Evolutionary conservation across 169 alveolate species (phyloP).

Genomic region (Babesia microti): DNA sequence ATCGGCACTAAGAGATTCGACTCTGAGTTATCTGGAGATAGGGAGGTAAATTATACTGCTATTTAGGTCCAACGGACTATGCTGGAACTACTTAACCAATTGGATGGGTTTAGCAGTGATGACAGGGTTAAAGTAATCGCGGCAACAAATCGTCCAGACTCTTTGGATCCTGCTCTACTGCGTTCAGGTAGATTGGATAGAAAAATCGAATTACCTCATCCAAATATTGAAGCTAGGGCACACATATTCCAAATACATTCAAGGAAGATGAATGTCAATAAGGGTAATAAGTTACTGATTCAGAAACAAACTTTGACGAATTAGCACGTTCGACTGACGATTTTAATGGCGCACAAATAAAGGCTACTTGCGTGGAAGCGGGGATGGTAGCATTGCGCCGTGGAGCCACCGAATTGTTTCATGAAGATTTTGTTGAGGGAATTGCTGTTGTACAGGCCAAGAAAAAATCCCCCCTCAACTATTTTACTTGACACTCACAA

Average conservation of each 20-base stretch:
- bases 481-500: conserved; percentile 72
- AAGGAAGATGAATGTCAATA: conserved; percentile 94
- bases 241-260: conserved; percentile 95
- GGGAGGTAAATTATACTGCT: too few species aligned
- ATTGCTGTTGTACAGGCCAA: conserved; percentile 92
- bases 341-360: conserved; percentile 94
- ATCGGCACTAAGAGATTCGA: conserved; percentile 93
- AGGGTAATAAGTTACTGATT: conserved; percentile 56
- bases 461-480: conserved; percentile 91
- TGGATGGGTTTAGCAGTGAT: conserved; percentile 86
- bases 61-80: conserved; percentile 96
- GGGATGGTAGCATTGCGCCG: conserved; percentile 97
- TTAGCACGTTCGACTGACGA: conserved; percentile 95
- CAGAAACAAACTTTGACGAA: conserved; percentile 86
- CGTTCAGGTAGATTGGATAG: conserved; percentile 99
- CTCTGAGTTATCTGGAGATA: conserved; percentile 92
- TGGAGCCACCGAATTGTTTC: conserved; percentile 91
- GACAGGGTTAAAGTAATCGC: conserved; percentile 88
- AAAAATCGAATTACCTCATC: conserved; percentile 98
- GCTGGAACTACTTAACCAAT: conserved; percentile 94
- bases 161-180: conserved; percentile 95
- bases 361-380: conserved; percentile 97
- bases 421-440: conserved; percentile 98
- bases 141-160: conserved; percentile 98
- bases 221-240: conserved; percentile 86